Base-by-base conservation (phyloP, 83 land plant genomes). In the Isoetes engelmannii region DNA sequence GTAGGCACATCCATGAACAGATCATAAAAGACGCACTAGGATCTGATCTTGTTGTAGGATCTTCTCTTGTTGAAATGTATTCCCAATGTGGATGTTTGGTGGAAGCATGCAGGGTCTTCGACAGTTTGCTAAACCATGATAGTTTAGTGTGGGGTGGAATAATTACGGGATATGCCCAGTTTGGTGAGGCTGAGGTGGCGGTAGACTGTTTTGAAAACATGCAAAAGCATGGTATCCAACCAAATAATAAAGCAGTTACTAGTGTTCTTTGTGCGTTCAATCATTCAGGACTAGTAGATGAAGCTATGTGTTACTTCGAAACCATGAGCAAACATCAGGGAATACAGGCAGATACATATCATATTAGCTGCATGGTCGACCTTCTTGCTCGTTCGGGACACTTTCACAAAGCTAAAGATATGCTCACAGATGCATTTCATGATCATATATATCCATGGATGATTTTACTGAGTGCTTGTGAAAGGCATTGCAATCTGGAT, bases 201-300 rank as follows among this genome's bases (percentile, higher is more conserved):
- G 13, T 63, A 6, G 65, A 21, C 5, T 41, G 44, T 5, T 41
- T 63, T 5, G 5, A 19, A 28, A 6, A 15, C 10, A 63, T 63
- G 65, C 65, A 20, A 41, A 19, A 5, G 6, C 13, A 20, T 44
- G 65, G 65, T 15, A 9, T 63, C 45, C 7, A 6, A 6, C 65
- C 65, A 63, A 41, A 63, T 63, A 47, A 9, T 7, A 47, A 43
- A 10, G 45, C 65, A 5, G 4, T 63, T 19, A 19, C n/a, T 5
- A 6, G 5, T 41, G 41, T 63, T 6, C 44, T 63, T 19, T 43
- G 15, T 41, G 41, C 65, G 6, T 63, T 44, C 44, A 63, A 47
- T 63, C 65, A 63, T 5, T 20, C 65, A 63, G 65, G 65, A 9
- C 44, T 63, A 63, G 13, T 63, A 47, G 65, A 63, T 63, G 65